Evolutionary conservation across 768 basidiomycete genomes (phyloP), one percentile per base, ranked within the genome.

Genomic region (Tricholoma saponaceum): DNA sequence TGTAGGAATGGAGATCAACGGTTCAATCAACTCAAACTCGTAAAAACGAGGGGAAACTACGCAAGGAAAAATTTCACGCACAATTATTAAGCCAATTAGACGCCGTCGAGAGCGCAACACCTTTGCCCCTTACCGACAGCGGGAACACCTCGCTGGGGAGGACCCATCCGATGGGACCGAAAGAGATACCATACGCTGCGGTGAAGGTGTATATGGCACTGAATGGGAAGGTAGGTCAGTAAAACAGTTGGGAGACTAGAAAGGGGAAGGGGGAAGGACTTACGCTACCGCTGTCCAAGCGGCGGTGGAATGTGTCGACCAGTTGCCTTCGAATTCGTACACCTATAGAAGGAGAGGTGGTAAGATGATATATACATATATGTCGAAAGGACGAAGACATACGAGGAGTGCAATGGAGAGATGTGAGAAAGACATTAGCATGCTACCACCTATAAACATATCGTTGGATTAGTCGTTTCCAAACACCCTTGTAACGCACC

Each of bases 21-120:
- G n/a, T 32, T 20, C 20, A 16, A 16, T 30, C 18, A 33, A 4
- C 44, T 16, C 26, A 35, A 4, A 30, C 13, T 32, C 44, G 33
- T 4, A 35, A 12, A 13, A 12, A 13, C 33, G 33, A 37, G 30
- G 30, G 10, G 35, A 37, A 37, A 37, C 14, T 14, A 37, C 4
- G 14, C 35, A 37, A 16, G 14, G 16, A 37, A 14, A 16, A 2
- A 6, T 14, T 16, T 13, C 20, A 70, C 79, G 1, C 51, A 86
- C 87, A 93, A 58, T 93, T 93, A 65, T 92, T 92, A 23, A 82
- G 63, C 91, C 91, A 93, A 62, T 90, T 90, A n/a, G 87, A 89
- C 2, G 90, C 87, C 1, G 92, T 93, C 18, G 90, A 85, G 20
- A 95, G 64, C 22, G 91, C 83, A 4, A 94, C 92, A 50, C 93